These are phyloP conservation scores for Backusella liffmaniae DNA, from an alignment of 192 early-diverging fungal genomes.

Conservation along the genomic window DNA sequence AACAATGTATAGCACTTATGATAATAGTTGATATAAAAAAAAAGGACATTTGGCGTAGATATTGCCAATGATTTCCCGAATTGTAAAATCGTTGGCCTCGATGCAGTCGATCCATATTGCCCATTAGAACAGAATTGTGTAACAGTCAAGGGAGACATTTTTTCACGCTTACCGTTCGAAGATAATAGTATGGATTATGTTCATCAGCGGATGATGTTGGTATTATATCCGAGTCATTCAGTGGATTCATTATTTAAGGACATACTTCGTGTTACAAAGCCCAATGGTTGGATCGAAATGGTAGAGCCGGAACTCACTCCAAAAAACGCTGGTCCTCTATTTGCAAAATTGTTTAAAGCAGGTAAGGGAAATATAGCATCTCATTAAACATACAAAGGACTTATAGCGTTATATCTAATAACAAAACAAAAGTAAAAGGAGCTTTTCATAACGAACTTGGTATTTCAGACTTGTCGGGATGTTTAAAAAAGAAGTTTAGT, in stretches of 20 bases:
- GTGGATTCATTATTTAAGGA: background rate
- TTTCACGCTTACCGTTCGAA: background rate
- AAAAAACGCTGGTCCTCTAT: conserved; percentile 8
- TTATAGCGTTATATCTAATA: background rate
- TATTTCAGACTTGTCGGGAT: background rate
- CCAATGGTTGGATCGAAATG: conserved; percentile 18
- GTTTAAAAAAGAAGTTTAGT: background rate
- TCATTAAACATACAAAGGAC: no score
- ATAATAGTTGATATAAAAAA: background rate
- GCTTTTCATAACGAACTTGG: background rate
- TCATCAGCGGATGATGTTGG: conserved; percentile 21
- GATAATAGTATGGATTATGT: conserved; percentile 18
- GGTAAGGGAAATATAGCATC: background rate
- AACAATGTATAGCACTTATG: background rate
- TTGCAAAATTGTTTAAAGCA: background rate
- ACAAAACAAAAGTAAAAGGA: background rate
- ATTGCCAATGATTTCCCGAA: conserved; percentile 26
- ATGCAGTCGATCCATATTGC: background rate
- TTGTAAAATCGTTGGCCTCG: conserved; percentile 11
- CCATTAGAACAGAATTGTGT: background rate
- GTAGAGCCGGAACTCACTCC: conserved; percentile 19
- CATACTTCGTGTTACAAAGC: conserved; percentile 13
- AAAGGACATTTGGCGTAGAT: background rate
- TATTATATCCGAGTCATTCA: background rate
- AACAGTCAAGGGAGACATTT: background rate